These are phyloP conservation scores for Nannochloris sp. DNA, from an alignment of 139 green algal species.

Conservation along the genomic window DNA sequence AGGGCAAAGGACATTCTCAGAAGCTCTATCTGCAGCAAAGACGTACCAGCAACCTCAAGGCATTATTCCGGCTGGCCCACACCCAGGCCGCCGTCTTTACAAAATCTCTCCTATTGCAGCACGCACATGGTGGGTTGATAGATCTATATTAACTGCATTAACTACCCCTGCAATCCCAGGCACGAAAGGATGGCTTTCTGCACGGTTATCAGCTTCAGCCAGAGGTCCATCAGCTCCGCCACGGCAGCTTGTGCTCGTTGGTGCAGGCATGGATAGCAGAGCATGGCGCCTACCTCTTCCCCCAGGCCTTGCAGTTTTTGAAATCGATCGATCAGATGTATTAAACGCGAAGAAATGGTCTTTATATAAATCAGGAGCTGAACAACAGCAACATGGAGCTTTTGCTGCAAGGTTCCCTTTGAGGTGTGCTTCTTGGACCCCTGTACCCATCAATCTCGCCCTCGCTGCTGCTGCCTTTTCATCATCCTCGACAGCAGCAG, in stretches of 20 bases:
- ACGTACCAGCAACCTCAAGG: not conserved
- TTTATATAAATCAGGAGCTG: not conserved
- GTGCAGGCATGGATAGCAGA: conserved; percentile 57
- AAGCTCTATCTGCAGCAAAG: not conserved
- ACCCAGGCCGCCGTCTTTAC: conserved; percentile 2
- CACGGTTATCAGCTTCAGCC: not conserved
- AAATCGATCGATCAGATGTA: conserved; percentile 52
- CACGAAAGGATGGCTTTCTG: conserved; percentile 1
- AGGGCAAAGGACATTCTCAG: not conserved
- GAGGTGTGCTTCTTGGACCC: too few relatives aligned
- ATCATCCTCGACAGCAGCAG: too few relatives aligned
- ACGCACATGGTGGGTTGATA: conserved; percentile 28
- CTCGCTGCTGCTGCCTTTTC: too few relatives aligned
- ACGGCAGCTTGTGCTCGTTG: conserved; percentile 29
- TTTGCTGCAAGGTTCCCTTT: too few relatives aligned
- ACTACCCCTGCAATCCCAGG: not conserved
- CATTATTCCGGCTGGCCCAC: too few relatives aligned
- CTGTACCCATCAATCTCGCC: too few relatives aligned
- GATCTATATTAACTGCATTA: conserved; percentile 5
- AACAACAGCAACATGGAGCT: too few relatives aligned
- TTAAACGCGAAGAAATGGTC: conserved; percentile 39
- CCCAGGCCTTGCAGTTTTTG: conserved; percentile 44
- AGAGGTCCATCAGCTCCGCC: not conserved
- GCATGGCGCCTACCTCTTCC: conserved; percentile 62
- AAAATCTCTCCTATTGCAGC: not conserved